A percentile compares a stretch with the other conserved stretches of the same genome.
Conservation (phyloP, 257 asterid species). For the Przewalskia tangutica region DNA sequence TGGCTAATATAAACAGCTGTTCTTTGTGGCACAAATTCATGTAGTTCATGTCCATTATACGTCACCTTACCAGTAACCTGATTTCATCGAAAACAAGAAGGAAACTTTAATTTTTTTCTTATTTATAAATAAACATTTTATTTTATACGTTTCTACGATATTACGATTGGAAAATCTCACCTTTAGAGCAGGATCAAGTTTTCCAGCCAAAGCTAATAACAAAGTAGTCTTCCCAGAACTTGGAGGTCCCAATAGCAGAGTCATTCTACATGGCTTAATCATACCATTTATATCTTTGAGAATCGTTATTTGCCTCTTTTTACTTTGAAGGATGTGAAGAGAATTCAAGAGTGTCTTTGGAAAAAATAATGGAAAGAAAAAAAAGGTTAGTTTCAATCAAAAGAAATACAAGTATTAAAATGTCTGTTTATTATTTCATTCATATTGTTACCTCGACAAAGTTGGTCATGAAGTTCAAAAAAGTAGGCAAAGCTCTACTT, state of each 20-base stretch:
- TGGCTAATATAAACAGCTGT: slow-evolving; percentile 67
- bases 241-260: slow-evolving; percentile 5
- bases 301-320: slow-evolving; percentile 44
- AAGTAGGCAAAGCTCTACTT: slow-evolving; percentile 5
- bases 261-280: slow-evolving; percentile 44
- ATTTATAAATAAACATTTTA: background rate
- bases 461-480: background rate
- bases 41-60: slow-evolving; percentile 49
- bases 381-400: background rate
- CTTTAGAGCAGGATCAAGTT: slow-evolving; percentile 39
- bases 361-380: background rate
- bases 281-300: slow-evolving; percentile 55
- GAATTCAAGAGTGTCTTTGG: slow-evolving; percentile 7
- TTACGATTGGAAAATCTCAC: slow-evolving; percentile 8
- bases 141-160: background rate
- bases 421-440: background rate
- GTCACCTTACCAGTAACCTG: slow-evolving; percentile 17
- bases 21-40: slow-evolving; percentile 54
- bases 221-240: slow-evolving; percentile 16
- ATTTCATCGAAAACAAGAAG: background rate
- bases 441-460: background rate
- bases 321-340: slow-evolving; percentile 33
- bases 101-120: background rate
- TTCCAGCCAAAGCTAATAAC: slow-evolving; percentile 61
- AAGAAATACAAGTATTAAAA: background rate